Conservation (phyloP, 805 yeast genomes). For the Saturnispora galanensis region DNA sequence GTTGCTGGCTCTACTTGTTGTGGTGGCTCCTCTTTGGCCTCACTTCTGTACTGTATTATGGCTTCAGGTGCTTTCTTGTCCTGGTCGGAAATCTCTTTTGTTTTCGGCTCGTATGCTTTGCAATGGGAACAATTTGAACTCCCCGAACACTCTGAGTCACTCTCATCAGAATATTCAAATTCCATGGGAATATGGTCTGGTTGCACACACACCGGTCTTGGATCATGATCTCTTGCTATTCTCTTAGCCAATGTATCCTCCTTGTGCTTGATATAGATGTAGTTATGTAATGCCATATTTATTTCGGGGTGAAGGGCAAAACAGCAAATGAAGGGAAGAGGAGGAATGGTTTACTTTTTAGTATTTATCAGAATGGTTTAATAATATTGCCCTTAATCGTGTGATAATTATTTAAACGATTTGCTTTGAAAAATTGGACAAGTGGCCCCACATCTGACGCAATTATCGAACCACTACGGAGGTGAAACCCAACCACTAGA, state of each 20-base stretch:
- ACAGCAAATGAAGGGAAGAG: not conserved
- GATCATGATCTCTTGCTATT: constrained; percentile 30
- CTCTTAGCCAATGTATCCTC: constrained; percentile 25
- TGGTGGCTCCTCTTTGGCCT: not conserved
- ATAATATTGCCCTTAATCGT: no score
- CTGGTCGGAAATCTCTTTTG: not conserved
- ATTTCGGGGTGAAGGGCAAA: no score
- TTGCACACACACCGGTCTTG: constrained; percentile 16
- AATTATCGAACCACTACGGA: no score
- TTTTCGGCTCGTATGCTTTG: not conserved
- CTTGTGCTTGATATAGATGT: constrained; percentile 33
- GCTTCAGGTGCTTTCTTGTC: not conserved
- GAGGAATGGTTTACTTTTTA: not conserved
- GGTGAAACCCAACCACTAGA: no score
- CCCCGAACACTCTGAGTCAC: not conserved
- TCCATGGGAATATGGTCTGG: not conserved
- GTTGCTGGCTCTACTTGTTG: not conserved
- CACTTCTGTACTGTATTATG: not conserved
- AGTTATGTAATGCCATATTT: constrained; percentile 36
- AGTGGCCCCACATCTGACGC: no score
- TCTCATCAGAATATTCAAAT: constrained; percentile 6
- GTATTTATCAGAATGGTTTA: no score
- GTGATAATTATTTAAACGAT: no score
- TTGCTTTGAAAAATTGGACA: no score
- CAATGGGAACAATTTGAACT: not conserved